Percentiles rank a stretch among this genome's conserved stretches.
These are phyloP conservation scores for Helminthosporium solani DNA, from an alignment of 2,329 filamentous ascomycete species.

Conservation along the genomic window DNA sequence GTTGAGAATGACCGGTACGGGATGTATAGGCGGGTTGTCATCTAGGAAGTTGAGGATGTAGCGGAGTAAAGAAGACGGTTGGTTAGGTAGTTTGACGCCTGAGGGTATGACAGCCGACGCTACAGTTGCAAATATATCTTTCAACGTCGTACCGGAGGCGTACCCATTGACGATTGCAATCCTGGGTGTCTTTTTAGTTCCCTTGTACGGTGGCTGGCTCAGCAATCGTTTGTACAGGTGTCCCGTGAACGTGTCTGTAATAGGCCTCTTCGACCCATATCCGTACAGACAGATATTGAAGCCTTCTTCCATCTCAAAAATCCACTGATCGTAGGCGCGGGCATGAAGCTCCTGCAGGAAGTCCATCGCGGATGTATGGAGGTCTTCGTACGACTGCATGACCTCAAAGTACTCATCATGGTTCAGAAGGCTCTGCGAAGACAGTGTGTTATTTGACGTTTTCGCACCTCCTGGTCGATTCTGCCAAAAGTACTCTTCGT, in stretches of 20 bases:
- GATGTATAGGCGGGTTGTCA: conserved; percentile 33
- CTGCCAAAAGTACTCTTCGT: conserved; percentile 92
- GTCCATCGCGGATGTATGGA: conserved; percentile 67
- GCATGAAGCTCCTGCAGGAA: conserved; percentile 74
- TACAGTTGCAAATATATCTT: conserved; percentile 70
- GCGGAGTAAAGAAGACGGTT: conserved; percentile 68
- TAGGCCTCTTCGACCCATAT: conserved; percentile 80
- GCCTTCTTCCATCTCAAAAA: conserved; percentile 80
- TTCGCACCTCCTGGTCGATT: conserved; percentile 79
- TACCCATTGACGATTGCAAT: conserved; percentile 91
- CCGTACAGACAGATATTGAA: conserved; percentile 93
- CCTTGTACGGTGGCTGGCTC: conserved; percentile 27
- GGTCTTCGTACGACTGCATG: conserved; percentile 64
- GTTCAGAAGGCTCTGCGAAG: conserved; percentile 72
- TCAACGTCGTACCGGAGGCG: conserved; percentile 62
- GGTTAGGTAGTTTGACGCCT: conserved; percentile 59
- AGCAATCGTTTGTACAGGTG: conserved; percentile 58
- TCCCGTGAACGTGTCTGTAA: conserved; percentile 74
- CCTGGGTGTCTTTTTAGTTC: conserved; percentile 48
- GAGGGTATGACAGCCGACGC: conserved; percentile 60
- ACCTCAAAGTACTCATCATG: conserved; percentile 88
- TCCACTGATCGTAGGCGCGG: conserved; percentile 86
- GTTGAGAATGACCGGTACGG: conserved; percentile 73
- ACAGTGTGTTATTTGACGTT: conserved; percentile 83
- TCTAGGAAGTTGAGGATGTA: conserved; percentile 64